Base-by-base conservation (phyloP, 345 rosid species). In the Linum usitatissimum region DNA sequence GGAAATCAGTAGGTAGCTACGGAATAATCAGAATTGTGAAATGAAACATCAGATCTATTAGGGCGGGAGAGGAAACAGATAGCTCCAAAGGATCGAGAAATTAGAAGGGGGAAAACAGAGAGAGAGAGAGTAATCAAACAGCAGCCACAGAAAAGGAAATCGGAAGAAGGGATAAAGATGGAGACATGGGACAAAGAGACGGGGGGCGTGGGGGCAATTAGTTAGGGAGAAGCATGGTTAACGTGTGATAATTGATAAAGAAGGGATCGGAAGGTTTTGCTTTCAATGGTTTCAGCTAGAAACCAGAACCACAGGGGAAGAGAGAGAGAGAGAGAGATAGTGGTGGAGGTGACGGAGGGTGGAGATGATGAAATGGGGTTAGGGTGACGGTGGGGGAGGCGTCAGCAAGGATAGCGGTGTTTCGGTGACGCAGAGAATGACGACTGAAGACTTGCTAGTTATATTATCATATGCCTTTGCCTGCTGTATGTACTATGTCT, bases 301-400 rank as follows among this genome's bases (percentile, higher is more conserved):
- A 55, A 28, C 23, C 13, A 18, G 30, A 19, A 19, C 18, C 20
- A 55, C 28, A 55, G 10, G 13, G 18, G 10, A 18, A 18, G 57
- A 55, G 18, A 21, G 57, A 54, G 28, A 20, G 17, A 20, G 57
- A 54, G 57, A 21, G n/a, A 21, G 18, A n/a, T 10, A 28, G 30
- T 9, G 57, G 57, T 7, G 30, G 12, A 18, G 57, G 57, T 55
- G 30, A 18, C 30, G 30, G 59, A 18, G 30, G 59, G 59, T 9
- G 30, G 15, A 15, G 49, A 65, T 70, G 49, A 65, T 70, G 74
- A 70, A 61, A 69, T 70, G 65, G 28, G 28, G 70, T 70, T 65
- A 60, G 7, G 51, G 61, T 70, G 74, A 70, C 69, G 63, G 28
- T 19, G 17, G 15, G 6, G 19, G 6, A 40, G 18, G 9, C 42